A percentile compares a stretch with the other conserved stretches of the same genome.
Evolutionary conservation across 176 grass and related monocot species (phyloP).

Genomic region (Ananas comosus): DNA sequence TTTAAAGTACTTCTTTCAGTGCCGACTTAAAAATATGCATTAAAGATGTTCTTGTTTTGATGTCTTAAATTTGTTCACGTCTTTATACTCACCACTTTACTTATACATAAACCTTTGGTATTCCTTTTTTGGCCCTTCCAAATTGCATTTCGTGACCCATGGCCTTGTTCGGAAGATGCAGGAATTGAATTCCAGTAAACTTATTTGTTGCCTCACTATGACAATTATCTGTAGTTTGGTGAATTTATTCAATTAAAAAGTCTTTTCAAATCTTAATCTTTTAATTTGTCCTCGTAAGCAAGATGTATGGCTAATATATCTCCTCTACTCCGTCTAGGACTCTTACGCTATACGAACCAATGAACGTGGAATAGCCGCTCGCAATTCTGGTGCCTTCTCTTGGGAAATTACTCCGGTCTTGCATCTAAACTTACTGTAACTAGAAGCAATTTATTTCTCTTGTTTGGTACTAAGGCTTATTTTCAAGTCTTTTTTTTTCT

Average conservation of each 20-base stretch:
- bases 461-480: conserved; percentile 2
- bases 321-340: conserved; percentile 43
- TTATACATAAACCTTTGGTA: too few species aligned
- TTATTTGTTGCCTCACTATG: too few species aligned
- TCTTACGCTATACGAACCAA: conserved; percentile 77
- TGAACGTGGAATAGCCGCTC: conserved; percentile 60
- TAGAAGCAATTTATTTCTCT: not conserved
- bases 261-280: not conserved
- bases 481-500: conserved; percentile 14
- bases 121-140: too few species aligned
- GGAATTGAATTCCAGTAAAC: too few species aligned
- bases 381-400: conserved; percentile 51
- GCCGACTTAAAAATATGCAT: too few species aligned
- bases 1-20: too few species aligned
- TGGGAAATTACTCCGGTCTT: conserved; percentile 83
- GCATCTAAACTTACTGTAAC: not conserved
- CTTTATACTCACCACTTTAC: too few species aligned
- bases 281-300: not conserved
- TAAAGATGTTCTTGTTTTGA: too few species aligned
- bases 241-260: not conserved
- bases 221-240: not conserved
- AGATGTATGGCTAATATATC: not conserved
- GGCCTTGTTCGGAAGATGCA: too few species aligned
- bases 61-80: too few species aligned
- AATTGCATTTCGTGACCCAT: too few species aligned